Evolutionary conservation across 2,329 filamentous ascomycete species (phyloP).

Genomic region (Huntiella moniliformis): DNA sequence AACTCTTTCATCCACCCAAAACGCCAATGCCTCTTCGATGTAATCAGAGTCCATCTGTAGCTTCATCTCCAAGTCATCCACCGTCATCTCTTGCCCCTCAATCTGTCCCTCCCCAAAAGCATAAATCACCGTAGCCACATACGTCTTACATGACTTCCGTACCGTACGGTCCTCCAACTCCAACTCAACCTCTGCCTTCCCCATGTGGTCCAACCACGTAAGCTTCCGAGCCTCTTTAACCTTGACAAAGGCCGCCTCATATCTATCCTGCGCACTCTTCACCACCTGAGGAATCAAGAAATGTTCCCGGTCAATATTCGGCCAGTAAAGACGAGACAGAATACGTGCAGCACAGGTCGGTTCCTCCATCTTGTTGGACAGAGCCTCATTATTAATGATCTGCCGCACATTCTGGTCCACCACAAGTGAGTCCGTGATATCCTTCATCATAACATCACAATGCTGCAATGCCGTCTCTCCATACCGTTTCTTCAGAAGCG

Average conservation of each 20-base stretch:
- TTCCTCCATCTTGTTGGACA: not conserved
- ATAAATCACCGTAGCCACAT: slow-evolving; percentile 75
- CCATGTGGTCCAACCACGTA: slow-evolving; percentile 70
- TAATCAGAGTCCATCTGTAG: slow-evolving; percentile 60
- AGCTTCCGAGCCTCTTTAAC: slow-evolving; percentile 74
- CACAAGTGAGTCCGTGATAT: slow-evolving; percentile 65
- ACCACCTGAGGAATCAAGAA: slow-evolving; percentile 46
- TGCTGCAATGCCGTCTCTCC: slow-evolving; percentile 73
- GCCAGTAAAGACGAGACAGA: slow-evolving; percentile 87
- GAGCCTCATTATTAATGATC: not conserved
- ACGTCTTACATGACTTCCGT: slow-evolving; percentile 54
- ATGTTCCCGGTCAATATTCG: slow-evolving; percentile 46
- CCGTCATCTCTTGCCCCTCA: slow-evolving; percentile 22
- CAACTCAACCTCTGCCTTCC: slow-evolving; percentile 61
- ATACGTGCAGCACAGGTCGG: slow-evolving; percentile 56
- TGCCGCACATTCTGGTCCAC: slow-evolving; percentile 33
- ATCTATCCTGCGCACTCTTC: slow-evolving; percentile 43
- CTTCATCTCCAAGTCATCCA: slow-evolving; percentile 32
- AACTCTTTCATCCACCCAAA: slow-evolving; percentile 53
- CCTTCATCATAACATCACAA: slow-evolving; percentile 93
- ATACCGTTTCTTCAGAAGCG: slow-evolving; percentile 73
- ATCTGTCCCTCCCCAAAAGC: slow-evolving; percentile 36
- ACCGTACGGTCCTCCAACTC: slow-evolving; percentile 67
- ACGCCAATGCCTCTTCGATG: slow-evolving; percentile 45
- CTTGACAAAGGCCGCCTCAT: slow-evolving; percentile 56